Base-by-base conservation (phyloP, 2,329 filamentous ascomycete genomes). In the Coniochaeta sp. region DNA sequence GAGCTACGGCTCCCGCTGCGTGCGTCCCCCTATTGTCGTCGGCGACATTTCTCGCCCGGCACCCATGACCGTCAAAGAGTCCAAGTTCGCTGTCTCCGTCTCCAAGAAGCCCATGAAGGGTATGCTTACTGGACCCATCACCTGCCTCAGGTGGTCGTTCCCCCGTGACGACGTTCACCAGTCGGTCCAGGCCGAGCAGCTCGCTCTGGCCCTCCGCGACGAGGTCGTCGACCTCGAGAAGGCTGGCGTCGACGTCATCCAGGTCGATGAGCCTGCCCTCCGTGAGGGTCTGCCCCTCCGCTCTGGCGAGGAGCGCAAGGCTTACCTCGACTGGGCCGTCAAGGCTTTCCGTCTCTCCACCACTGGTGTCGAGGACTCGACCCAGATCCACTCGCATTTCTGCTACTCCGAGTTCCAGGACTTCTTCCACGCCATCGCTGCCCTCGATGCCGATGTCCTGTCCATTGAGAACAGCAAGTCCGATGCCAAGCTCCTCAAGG, bases 321-420 rank as follows among this genome's bases (percentile, higher is more conserved):
- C 89, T 67, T 99, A 99, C 84, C 86, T 99, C 62, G 79, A 87
- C 64, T 99, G 94, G 94, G 94, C 94, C 56, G 94, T 99, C 66
- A 86, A 96, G 78, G 91, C 91, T 65, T 99, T 99, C 91, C 91
- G 89, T 72, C 89, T 99, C 61, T 86, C 92, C 60, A 95, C 91
- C 64, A 85, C 91, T 55, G 94, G 91, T 71, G 92, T 99, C 56
- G 77, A 91, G 76, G 90, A 99, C 74, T 89, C 87, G 54, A 99
- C 94, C 62, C 94, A 99, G 83, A 96, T 99, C 73, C 94, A 99
- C 87, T 96, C 91, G 58, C 94, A 99, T 82, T 99, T 99, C 89
- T 99, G 94, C 76, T 99, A 99, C 86, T 97, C 94, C 50, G 94
- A 99, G 83, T 99, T 99, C 89, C 94, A 99, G 79, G 94, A 99